Conservation (phyloP, 345 rosid genomes). For the Lumnitzera racemosa region DNA sequence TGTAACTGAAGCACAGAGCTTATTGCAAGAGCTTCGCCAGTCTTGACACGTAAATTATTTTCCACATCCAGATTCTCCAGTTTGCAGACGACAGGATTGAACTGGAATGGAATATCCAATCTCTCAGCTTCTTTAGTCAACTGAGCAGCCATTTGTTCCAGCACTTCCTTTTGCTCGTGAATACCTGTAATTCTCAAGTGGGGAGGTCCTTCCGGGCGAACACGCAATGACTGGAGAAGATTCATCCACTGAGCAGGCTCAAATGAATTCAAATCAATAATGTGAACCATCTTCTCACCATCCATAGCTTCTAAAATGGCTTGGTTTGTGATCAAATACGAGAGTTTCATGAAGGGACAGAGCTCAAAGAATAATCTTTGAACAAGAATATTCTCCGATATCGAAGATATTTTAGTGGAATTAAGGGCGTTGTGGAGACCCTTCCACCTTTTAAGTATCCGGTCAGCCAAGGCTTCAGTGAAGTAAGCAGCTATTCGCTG, state of each 20-base stretch:
- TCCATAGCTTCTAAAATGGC: constrained; percentile 69
- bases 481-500: constrained; percentile 74
- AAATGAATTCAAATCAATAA: constrained; percentile 50
- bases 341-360: constrained; percentile 55
- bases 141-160: constrained; percentile 53
- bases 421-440: constrained; percentile 66
- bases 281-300: constrained; percentile 67
- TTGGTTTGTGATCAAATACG: constrained; percentile 57
- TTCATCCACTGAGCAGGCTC: constrained; percentile 79
- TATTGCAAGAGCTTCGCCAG: constrained; percentile 69
- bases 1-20: constrained; percentile 69
- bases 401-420: constrained; percentile 38
- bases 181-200: constrained; percentile 68
- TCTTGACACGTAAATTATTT: constrained; percentile 45
- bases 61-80: constrained; percentile 49
- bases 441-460: constrained; percentile 63
- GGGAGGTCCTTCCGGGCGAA: constrained; percentile 64
- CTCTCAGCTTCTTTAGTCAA: constrained; percentile 66
- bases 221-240: constrained; percentile 47
- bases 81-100: constrained; percentile 49
- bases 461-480: constrained; percentile 59
- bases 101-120: constrained; percentile 64
- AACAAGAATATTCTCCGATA: constrained; percentile 41
- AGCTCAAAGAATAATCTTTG: constrained; percentile 64
- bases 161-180: constrained; percentile 53